Base-by-base conservation (phyloP, 2,329 filamentous ascomycete genomes). In the Ambrosiella xylebori region DNA sequence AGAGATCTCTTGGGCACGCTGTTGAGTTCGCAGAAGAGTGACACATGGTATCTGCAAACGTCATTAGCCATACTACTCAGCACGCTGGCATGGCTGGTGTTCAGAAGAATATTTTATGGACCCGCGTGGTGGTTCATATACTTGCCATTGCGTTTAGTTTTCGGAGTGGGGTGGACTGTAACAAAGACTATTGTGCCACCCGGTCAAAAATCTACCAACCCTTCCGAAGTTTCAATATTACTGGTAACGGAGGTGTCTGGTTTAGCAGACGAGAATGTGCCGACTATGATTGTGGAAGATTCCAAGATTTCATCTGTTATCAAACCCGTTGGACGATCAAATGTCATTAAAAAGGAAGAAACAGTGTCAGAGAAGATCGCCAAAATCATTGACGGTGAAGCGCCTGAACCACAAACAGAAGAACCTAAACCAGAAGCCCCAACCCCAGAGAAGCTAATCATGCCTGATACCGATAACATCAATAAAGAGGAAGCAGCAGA, bases 31-130 rank as follows among this genome's bases (percentile, higher is more conserved):
- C 88, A 94, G 67, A 98, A 98, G 76, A 93, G 85, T 63, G 93
- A 98, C 68, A 96, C 90, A 1, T 98, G 93, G 93, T 98, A 98
- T 68, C 78, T 98, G 39, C 86, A 93, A 70, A 94, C 87, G 41
- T 82, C 90, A 1, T 82, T 97, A 63, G 94, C 90, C 67, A 76
- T 96, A 64, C 77, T 97, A 13, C 66, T 85, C 19, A 79, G 73
- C 5, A 96, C 89, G 1, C 81, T 90, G 47, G 76, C 74, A 37
- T 98, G 93, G 93, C 76, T 98, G 7, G 67, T 95, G 6, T 96
- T 94, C 66, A 76, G 93, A 36, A 76, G 93, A 50, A 74, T 91
- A 45, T 67, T 98, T 7, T 98, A 94, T 72, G 91, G 93, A 0
- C 93, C 93, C 1, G 70, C 88, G 59, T 94, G 87, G 84, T 93